Evolutionary conservation across 2,329 filamentous ascomycete species (phyloP), one percentile per base, ranked within the genome.

Genomic region (Akanthomyces muscarius): DNA sequence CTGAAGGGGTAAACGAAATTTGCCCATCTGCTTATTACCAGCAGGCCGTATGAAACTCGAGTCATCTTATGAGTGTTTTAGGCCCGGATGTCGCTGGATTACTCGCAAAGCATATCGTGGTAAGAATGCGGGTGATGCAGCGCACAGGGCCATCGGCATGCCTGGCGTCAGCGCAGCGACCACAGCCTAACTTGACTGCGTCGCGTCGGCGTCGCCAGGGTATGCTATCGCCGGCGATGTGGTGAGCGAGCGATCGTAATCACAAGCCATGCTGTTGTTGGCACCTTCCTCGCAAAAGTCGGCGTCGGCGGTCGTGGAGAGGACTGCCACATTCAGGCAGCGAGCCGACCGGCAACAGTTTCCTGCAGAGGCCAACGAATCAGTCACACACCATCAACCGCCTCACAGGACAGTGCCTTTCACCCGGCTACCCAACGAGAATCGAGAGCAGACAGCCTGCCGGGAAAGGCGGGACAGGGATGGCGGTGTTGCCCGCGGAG

Each of bases 51-150:
- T 59, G 45, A 42, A 51, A 30, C 56, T 59, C 56, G 45, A 59
- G 56, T 51, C 33, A 59, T 61, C 48, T 52, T 45, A 38, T 58
- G 42, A 23, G 54, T 47, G 23, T 58, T 23, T 25, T 42, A 45
- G 38, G n/a, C 28, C 28, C 58, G 58, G 58, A 41, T 61, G 23
- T 61, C 58, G 58, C 48, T 61, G 23, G 3, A 48, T 51, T 38
- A 59, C 45, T 36, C 14, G 58, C 25, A 52, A 61, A 53, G 48
- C 48, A 53, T 23, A 45, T 61, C 38, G 58, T 30, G 42, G 14
- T 30, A 16, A 55, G 59, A 54, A 61, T 54, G 59, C 51, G 59
- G 59, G 42, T 30, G 42, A 54, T 48, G 59, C 59, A 61, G 51
- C 50, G 59, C 50, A 54, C 59, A 61, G 59, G 51, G n/a, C 48